Conservation (phyloP, 306 rosid genomes). For the Prunus salicina region DNA sequence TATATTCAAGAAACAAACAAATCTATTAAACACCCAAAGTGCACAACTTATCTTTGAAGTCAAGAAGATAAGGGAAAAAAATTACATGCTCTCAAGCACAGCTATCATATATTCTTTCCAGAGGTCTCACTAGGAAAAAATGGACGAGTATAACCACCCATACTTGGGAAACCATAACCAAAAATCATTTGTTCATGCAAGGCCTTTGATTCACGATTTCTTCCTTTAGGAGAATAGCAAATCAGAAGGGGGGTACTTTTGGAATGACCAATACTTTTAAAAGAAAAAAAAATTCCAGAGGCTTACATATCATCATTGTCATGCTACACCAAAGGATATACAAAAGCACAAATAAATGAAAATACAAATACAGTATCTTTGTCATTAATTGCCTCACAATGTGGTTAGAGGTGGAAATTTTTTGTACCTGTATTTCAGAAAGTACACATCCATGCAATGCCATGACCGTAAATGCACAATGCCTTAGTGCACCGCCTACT, state of each 20-base stretch:
- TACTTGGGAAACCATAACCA: neutral
- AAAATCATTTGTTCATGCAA: neutral
- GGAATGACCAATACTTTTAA: neutral
- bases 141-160: constrained; percentile 3
- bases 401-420: constrained; percentile 19
- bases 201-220: neutral
- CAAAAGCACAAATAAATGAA: neutral
- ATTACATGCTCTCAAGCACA: neutral
- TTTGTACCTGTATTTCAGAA: constrained; percentile 89
- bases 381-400: neutral
- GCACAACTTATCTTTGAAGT: neutral
- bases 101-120: neutral
- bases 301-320: neutral
- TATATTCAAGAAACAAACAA: neutral
- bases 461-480: constrained; percentile 93
- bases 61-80: neutral
- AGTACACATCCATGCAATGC: constrained; percentile 96
- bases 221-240: neutral
- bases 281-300: neutral
- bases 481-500: constrained; percentile 90
- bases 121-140: neutral
- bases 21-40: neutral
- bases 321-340: neutral
- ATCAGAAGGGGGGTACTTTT: constrained; percentile 5
- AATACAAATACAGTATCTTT: neutral